Conservation (phyloP, 495 filamentous ascomycete genomes). For the Ascodesmis nigricans region DNA sequence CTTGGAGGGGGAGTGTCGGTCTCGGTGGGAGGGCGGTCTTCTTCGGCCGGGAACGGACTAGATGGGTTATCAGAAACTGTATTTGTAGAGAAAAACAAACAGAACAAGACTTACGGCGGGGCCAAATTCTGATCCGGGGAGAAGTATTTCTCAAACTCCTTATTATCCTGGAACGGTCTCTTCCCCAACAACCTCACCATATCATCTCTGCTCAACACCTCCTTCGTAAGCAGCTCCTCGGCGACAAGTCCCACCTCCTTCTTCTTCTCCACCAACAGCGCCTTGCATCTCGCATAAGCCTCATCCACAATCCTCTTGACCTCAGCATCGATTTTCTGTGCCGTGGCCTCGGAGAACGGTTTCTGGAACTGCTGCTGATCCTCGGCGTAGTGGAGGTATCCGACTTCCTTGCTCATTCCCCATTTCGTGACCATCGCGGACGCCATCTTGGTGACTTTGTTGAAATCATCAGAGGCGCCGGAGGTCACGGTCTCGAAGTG, state of each 20-base stretch:
- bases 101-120: constrained; percentile 14
- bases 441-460: constrained; percentile 91
- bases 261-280: constrained; percentile 66
- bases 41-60: constrained; percentile 15
- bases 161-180: constrained; percentile 55
- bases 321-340: constrained; percentile 71
- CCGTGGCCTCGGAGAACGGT: constrained; percentile 87
- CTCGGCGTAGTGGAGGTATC: constrained; percentile 74
- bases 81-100: background rate
- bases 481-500: constrained; percentile 92
- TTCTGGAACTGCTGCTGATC: constrained; percentile 61
- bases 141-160: constrained; percentile 89
- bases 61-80: background rate
- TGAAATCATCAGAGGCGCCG: constrained; percentile 90
- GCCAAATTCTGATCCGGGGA: constrained; percentile 23
- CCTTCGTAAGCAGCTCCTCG: constrained; percentile 79
- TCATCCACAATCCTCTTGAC: constrained; percentile 75
- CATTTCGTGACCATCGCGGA: constrained; percentile 93
- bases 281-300: constrained; percentile 74
- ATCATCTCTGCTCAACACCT: constrained; percentile 75
- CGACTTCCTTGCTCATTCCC: constrained; percentile 88
- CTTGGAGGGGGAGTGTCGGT: constrained; percentile 2
- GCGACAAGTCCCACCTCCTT: constrained; percentile 70
- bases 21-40: constrained; percentile 1
- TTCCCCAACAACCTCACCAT: constrained; percentile 70